Conservation (phyloP, 352 stramenopile genomes). For the Blastocystis sp. region DNA sequence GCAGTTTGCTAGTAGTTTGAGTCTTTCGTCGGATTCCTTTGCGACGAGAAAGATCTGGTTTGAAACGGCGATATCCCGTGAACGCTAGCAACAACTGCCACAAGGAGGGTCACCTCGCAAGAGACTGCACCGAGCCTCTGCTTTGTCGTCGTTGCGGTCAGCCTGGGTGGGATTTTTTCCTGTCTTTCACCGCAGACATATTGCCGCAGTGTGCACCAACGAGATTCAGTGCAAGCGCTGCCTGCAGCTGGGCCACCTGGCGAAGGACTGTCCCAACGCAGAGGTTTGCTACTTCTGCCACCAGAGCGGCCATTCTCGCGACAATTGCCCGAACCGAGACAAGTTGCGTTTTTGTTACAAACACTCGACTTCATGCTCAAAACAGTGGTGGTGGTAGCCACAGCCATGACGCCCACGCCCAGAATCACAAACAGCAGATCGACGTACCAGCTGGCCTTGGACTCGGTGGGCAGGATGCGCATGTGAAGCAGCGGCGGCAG, state of each 20-base stretch:
- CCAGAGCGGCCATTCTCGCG: conserved; percentile 38
- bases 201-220: conserved; percentile 20
- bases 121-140: conserved; percentile 22
- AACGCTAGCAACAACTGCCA: conserved; percentile 45
- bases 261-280: conserved; percentile 54
- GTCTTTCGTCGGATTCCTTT: background rate
- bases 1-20: background rate
- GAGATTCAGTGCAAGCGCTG: conserved; percentile 37
- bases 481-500: conserved; percentile 65
- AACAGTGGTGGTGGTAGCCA: conserved; percentile 30
- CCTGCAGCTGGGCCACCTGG: conserved; percentile 40
- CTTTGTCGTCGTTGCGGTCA: conserved; percentile 36
- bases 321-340: conserved; percentile 4
- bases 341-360: conserved; percentile 36
- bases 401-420: conserved; percentile 56
- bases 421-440: conserved; percentile 61
- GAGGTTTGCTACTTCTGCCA: conserved; percentile 43
- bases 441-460: conserved; percentile 61
- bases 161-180: background rate
- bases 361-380: conserved; percentile 18
- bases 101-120: conserved; percentile 36
- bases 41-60: conserved; percentile 4
- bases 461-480: conserved; percentile 36
- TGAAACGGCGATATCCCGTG: background rate
- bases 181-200: background rate